These are phyloP conservation scores for Saksenaea vasiformis DNA, from an alignment of 371 early-diverging fungal genomes.

Conservation along the genomic window DNA sequence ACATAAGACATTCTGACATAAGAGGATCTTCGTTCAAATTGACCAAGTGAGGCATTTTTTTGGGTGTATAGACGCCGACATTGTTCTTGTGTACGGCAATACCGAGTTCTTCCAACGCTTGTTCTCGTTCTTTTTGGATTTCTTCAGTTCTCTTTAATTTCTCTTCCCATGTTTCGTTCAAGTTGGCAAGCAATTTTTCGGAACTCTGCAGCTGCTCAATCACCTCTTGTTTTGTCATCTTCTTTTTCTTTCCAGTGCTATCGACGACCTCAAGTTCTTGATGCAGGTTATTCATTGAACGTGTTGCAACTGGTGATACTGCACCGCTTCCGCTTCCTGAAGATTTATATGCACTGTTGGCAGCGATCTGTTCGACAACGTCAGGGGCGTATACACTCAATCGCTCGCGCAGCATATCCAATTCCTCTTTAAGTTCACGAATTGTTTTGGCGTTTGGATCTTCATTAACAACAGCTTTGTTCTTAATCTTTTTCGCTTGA, in stretches of 20 bases:
- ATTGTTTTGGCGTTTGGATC: constrained; percentile 85
- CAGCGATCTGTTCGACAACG: constrained; percentile 38
- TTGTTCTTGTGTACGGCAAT: constrained; percentile 74
- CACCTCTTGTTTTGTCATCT: constrained; percentile 61
- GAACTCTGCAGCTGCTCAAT: constrained; percentile 82
- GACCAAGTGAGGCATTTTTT: constrained; percentile 83
- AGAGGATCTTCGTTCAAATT: constrained; percentile 91
- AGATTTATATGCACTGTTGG: constrained; percentile 22
- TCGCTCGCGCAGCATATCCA: constrained; percentile 66
- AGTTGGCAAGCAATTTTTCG: constrained; percentile 86
- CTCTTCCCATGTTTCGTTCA: constrained; percentile 87
- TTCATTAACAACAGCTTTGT: constrained; percentile 92
- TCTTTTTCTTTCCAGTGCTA: constrained; percentile 44
- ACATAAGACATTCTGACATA: constrained; percentile 89
- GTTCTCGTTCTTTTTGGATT: constrained; percentile 75
- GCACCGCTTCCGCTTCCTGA: constrained; percentile 3
- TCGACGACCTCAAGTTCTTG: constrained; percentile 45
- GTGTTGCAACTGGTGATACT: constrained; percentile 10
- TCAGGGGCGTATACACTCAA: constrained; percentile 66
- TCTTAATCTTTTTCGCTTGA: constrained; percentile 91
- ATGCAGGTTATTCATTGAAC: constrained; percentile 26
- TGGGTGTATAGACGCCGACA: constrained; percentile 82
- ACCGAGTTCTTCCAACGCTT: constrained; percentile 79
- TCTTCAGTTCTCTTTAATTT: constrained; percentile 74
- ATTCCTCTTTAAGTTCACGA: constrained; percentile 86